phyloP scores from a whole-genome alignment of 345 rosid species.

The Turnera subulata region DNA sequence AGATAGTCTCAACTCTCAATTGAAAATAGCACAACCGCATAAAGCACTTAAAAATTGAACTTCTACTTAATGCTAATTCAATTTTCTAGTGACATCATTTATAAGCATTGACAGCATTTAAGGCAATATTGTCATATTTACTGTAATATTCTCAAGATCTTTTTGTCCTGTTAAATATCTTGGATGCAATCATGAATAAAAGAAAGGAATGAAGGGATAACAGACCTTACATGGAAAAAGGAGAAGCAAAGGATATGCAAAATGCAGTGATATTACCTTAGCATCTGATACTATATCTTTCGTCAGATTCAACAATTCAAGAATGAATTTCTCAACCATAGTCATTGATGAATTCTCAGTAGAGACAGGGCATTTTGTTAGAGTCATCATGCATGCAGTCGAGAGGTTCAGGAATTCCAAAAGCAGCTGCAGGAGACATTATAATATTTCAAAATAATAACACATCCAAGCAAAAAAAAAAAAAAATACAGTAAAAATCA shows the following conservation, averaged over 20 bases:
- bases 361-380: slow-evolving; percentile 36
- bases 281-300: slow-evolving; percentile 43
- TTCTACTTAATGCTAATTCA: background rate
- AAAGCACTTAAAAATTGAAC: background rate
- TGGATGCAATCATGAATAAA: no score
- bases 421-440: slow-evolving; percentile 62
- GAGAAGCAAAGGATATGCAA: slow-evolving; percentile 5
- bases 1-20: no score
- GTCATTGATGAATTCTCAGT: slow-evolving; percentile 31
- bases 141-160: no score
- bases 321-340: slow-evolving; percentile 49
- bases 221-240: no score
- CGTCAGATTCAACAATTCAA: slow-evolving; percentile 56
- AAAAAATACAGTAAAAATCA: no score
- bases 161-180: no score
- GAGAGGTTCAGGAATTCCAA: slow-evolving; percentile 55
- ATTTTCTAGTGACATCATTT: no score
- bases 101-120: no score
- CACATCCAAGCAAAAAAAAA: no score
- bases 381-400: slow-evolving; percentile 47
- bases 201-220: no score
- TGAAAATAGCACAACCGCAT: no score
- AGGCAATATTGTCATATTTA: no score
- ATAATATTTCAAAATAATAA: background rate
- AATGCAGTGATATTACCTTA: slow-evolving; percentile 45